Percentiles rank a stretch among this genome's conserved stretches.
Conservation (phyloP, 2,329 filamentous ascomycete genomes). For the Diaporthe citrichinensis region DNA sequence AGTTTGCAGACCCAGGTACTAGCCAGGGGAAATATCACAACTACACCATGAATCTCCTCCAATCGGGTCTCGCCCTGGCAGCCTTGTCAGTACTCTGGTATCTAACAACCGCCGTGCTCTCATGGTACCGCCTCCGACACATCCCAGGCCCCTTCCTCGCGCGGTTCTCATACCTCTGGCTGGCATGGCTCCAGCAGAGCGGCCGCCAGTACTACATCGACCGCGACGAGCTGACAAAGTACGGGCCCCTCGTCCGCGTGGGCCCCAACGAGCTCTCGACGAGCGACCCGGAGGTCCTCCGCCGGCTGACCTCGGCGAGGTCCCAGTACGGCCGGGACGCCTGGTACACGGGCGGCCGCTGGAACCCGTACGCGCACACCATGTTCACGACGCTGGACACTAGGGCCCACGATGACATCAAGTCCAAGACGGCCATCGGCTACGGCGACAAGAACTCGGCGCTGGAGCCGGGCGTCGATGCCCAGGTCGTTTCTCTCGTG, state of each 20-base stretch:
- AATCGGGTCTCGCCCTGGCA: background rate
- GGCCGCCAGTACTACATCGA: conserved; percentile 47
- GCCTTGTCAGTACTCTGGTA: background rate
- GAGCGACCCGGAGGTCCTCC: conserved; percentile 50
- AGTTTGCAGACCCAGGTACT: background rate
- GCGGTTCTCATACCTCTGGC: conserved; percentile 52
- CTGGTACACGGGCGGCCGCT: conserved; percentile 18
- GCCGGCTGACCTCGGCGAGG: conserved; percentile 48
- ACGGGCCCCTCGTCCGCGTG: conserved; percentile 51
- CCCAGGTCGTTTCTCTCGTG: background rate
- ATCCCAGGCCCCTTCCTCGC: conserved; percentile 48
- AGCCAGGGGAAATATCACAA: background rate
- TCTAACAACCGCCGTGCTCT: background rate
- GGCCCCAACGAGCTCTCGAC: conserved; percentile 55
- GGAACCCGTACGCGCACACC: conserved; percentile 17
- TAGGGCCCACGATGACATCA: conserved; percentile 49
- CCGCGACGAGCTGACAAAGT: conserved; percentile 44
- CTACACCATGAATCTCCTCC: background rate
- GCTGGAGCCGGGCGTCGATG: conserved; percentile 44
- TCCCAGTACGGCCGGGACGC: conserved; percentile 47
- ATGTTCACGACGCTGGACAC: conserved; percentile 42
- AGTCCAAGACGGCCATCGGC: conserved; percentile 48
- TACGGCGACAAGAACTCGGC: conserved; percentile 43
- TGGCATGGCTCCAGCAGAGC: conserved; percentile 43
- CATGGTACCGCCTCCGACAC: conserved; percentile 44